Conservation (phyloP, 2,329 filamentous ascomycete genomes). For the Cladosporium phlei region DNA sequence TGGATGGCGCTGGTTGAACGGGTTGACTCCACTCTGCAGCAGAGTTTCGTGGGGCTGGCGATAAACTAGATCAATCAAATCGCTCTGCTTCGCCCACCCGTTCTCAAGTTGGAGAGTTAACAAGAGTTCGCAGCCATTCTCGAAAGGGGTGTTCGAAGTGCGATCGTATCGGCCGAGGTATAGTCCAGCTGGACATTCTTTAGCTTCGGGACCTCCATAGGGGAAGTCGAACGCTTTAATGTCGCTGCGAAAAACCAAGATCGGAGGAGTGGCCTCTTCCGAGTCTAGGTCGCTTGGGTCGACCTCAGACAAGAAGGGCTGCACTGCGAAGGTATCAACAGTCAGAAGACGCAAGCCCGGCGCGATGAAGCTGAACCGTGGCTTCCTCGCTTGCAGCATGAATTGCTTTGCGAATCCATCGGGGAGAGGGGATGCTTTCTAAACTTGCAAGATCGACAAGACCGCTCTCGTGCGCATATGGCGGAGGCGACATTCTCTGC, state of each 20-base stretch:
- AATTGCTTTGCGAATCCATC: constrained; percentile 15
- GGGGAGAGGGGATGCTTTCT: constrained; percentile 8
- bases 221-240: constrained; percentile 8
- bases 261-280: constrained; percentile 2
- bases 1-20: constrained; percentile 14
- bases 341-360: constrained; percentile 13
- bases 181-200: neutral
- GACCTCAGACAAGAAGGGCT: neutral
- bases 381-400: constrained; percentile 11
- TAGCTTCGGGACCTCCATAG: neutral
- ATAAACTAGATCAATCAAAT: neutral
- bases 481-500: neutral
- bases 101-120: constrained; percentile 6
- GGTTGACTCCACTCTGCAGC: constrained; percentile 16
- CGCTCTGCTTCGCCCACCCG: constrained; percentile 13
- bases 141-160: neutral
- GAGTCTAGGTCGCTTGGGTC: neutral
- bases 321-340: neutral
- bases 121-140: constrained; percentile 6
- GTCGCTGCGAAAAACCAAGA: constrained; percentile 20
- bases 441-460: constrained; percentile 5
- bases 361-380: constrained; percentile 14
- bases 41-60: constrained; percentile 5
- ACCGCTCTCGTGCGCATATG: neutral
- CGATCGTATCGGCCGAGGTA: constrained; percentile 9